These are phyloP conservation scores for Pelargonium citronellum DNA, from an alignment of 441 rosid species.

Conservation along the genomic window DNA sequence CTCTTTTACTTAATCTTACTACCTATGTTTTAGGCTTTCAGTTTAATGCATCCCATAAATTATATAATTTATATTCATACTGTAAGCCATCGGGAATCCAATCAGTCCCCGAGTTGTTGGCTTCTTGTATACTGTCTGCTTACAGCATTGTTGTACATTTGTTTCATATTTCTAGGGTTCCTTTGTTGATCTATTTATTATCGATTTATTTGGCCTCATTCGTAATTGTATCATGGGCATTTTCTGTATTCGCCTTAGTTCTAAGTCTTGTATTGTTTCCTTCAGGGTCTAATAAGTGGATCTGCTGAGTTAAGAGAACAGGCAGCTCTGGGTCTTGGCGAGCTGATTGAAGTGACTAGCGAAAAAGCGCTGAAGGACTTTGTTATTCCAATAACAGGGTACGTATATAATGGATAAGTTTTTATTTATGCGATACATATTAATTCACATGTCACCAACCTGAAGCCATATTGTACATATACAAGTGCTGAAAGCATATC, in stretches of 20 bases:
- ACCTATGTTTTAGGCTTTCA: neutral
- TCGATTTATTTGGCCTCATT: neutral
- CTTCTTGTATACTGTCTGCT: no score
- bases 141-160: no score
- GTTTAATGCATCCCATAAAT: no score
- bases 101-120: no score
- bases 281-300: conserved; percentile 84
- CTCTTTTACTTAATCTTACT: neutral
- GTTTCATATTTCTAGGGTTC: no score
- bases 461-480: neutral
- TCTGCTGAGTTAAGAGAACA: conserved; percentile 95
- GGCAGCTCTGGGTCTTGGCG: conserved; percentile 99
- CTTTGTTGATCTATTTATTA: no score
- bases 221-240: neutral
- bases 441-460: neutral
- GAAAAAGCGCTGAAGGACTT: conserved; percentile 87
- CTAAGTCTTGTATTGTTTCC: conserved; percentile 15
- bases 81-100: no score
- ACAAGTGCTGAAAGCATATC: no score
- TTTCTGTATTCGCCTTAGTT: neutral
- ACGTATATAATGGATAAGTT: conserved; percentile 24
- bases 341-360: conserved; percentile 95
- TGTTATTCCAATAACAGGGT: conserved; percentile 98
- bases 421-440: neutral
- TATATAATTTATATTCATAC: no score